phyloP scores from a whole-genome alignment of 257 asterid genomes.

The Capsicum rhomboideum region DNA sequence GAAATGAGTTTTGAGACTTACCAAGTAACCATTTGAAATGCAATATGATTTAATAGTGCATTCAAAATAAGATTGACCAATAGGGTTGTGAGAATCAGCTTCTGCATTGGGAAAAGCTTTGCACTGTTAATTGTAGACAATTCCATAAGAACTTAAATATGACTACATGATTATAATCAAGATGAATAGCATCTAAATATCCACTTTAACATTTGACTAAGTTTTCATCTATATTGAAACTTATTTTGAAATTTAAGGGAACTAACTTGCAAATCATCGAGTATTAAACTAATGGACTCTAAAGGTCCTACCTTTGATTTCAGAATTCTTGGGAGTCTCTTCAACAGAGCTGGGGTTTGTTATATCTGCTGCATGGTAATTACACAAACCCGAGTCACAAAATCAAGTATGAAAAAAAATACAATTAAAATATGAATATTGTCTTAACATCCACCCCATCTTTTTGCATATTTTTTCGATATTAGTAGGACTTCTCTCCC shows the following conservation, averaged over 20 bases:
- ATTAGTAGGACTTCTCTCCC: neutral
- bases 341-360: neutral
- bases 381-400: neutral
- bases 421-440: neutral
- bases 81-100: neutral
- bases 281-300: neutral
- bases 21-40: neutral
- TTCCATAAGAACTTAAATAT: neutral
- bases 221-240: neutral
- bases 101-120: neutral
- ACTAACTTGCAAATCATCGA: neutral
- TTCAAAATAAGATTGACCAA: neutral
- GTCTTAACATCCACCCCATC: neutral
- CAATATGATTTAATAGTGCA: neutral
- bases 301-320: neutral
- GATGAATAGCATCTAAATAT: neutral
- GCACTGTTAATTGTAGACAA: neutral
- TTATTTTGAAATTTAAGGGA: neutral
- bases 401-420: neutral
- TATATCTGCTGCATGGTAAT: neutral
- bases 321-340: neutral
- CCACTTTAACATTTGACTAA: neutral
- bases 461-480: neutral
- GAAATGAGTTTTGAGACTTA: neutral
- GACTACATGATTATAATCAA: neutral